Base-by-base conservation (phyloP, 495 filamentous ascomycete species). In the Astrothelium macrocarpum region DNA sequence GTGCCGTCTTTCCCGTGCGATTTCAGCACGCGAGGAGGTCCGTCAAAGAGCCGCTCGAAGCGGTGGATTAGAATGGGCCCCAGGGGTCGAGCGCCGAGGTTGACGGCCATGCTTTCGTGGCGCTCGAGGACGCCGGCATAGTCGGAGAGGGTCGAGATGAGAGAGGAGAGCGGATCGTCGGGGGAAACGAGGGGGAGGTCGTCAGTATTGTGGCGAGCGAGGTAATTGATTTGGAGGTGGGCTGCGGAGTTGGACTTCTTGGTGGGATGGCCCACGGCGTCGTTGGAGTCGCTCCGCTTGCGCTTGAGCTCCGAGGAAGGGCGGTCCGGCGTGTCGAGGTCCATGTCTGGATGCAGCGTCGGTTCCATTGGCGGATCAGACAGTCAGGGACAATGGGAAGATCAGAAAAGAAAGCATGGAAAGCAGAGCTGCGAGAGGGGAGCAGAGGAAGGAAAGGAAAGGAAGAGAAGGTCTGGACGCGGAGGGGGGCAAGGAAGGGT, bases 11-110 rank as follows among this genome's bases (percentile, higher is more conserved):
- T 86, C 62, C 81, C 82, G 70, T 86, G 81, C 39, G 81, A 78
- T 53, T 83, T 87, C 42, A 87, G 79, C 5, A 90, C 84, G 32
- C 80, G 82, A 61, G 90, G 90, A 25, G 86, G 83, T 0, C 88
- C 90, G 64, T 94, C 90, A 67, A 95, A 95, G 12, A 91, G 77
- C 42, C 89, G 82, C 75, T 95, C 90, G 73, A 95, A 90, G 36
- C 89, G 86, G 75, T 91, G 89, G 62, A 94, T 84, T 60, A 95
- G 77, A 43, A 91, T 89, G 36, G 90, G 89, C 7, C 87, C 90
- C 12, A 91, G 80, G 16, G 91, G 88, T 62, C 90, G 87, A 49
- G 90, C 90, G 69, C 90, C 90, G 20, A 95, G 80, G 70, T 91
- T 94, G 59, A 86, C 84, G 49, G 90, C 90, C 62, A 95, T 84